Evolutionary conservation across 768 basidiomycete genomes (phyloP), one percentile per base, ranked within the genome.

Genomic region (Coprinopsis marcescibilis): DNA sequence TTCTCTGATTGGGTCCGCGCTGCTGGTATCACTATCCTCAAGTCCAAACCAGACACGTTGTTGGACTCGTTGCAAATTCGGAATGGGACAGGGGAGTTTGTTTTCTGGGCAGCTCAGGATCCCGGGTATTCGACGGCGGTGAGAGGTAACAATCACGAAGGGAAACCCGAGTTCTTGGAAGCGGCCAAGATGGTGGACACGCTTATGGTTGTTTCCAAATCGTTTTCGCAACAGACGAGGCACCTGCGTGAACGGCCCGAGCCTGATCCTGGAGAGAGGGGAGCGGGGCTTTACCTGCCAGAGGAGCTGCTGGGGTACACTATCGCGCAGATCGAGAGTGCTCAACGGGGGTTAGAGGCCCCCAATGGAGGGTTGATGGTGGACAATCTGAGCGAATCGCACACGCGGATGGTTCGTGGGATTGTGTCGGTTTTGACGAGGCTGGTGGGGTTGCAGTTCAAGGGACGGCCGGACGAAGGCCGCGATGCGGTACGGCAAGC

Each of bases 231-330:
- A 55, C 95, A 97, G 63, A 83, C 85, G 12, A 72, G 84, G 17
- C 88, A 91, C 61, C 66, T 95, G 4, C 77, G 91, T 24, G 89
- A 89, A 45, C 75, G 87, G 20, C 71, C 76, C 15, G 84, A 86
- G 57, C 82, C 84, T 2, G 85, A 89, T 12, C 56, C 65, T 2
- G 77, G 80, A 2, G 87, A 90, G 50, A 76, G 89, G 20, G 92
- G 92, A 1, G 77, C 79, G 0, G 90, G 91, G 4, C 77, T 94
- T 38, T 97, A 96, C 59, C 71, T 99, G 1, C 92, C 96, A 0
- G 89, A 95, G 54, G 92, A 97, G 53, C 68, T 98, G 13, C 69
- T 95, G 29, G 88, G 86, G 2, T 97, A 95, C 62, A 94, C 94
- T 3, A 75, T 98, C 29, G 71, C 85, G 2, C 71, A 80, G 4